Evolutionary conservation across 2,329 filamentous ascomycete species (phyloP), one percentile per base, ranked within the genome.

Genomic region (Lomentospora prolificans): DNA sequence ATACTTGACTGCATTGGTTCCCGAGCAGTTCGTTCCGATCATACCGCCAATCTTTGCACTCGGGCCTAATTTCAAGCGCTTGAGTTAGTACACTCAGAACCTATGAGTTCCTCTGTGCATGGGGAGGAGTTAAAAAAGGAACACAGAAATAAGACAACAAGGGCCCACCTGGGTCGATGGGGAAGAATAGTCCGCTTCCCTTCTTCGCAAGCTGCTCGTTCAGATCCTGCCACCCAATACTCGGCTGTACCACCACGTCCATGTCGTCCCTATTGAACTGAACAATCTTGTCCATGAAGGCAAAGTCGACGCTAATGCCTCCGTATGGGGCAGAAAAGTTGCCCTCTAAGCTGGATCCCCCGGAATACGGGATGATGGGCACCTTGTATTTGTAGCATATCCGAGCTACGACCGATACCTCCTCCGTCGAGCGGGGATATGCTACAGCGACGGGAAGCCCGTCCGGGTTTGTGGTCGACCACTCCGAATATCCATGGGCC

Each of bases 231-330:
- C 90, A 96, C n/a, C 87, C 86, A 8, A 96, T 85, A 5, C 87
- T 88, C 3, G 91, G 91, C 67, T 96, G 91, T 3, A 96, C 90
- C 3, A 95, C 88, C 52, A 96, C 78, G 63, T 96, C 91, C 87
- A 96, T 90, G 67, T 96, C 91, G 3, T 89, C 86, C 61, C 87
- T 85, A 67, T 95, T 87, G 57, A 96, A 76, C 55, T 84, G 76
- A 28, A 96, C 62, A 25, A 96, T 86, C 63, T 84, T 76, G 67
- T 95, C 86, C 91, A 96, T 96, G 64, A 82, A 82, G 1, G 83
- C 81, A 67, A 96, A 96, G 65, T 96, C 91, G 53, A 96, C 87
- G 61, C 88, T 92, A 65, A 96, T 81, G 10, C 91, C 91, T 10
- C 90, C 90, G 65, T 85, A 87, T 0, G 90, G 89, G 12, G 90